Evolutionary conservation across 2,329 filamentous ascomycete genomes (phyloP).

Genomic region (Cordyceps pruinosa): DNA sequence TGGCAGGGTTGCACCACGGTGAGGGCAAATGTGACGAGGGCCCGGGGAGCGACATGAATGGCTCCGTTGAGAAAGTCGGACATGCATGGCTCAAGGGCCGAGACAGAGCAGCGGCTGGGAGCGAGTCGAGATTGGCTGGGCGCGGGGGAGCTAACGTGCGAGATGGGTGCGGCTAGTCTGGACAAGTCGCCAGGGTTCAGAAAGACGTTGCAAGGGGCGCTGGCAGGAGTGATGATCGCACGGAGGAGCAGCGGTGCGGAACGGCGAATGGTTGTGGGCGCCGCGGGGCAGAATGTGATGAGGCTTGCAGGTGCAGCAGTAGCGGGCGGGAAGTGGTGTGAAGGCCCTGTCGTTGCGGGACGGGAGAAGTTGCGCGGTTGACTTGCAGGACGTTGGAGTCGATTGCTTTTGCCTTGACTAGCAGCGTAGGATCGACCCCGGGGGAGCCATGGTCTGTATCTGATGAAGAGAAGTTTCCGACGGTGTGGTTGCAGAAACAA

Average conservation of each 20-base stretch:
- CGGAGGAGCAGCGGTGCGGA: constrained; percentile 4
- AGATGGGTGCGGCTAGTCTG: constrained; percentile 2
- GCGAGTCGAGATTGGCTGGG: constrained; percentile 7
- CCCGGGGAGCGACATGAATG: constrained; percentile 6
- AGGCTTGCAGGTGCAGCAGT: constrained; percentile 8
- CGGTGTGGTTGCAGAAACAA: not conserved
- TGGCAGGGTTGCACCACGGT: constrained; percentile 1
- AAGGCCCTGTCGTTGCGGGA: not conserved
- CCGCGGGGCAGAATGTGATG: not conserved
- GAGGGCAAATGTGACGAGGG: constrained; percentile 2
- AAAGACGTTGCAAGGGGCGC: not conserved
- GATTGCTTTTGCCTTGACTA: not conserved
- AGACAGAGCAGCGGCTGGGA: constrained; percentile 5
- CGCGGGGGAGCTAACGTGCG: not conserved
- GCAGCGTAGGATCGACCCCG: not conserved
- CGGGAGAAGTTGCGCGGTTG: not conserved
- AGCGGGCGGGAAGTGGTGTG: not conserved
- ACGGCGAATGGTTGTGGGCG: not conserved
- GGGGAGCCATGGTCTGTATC: not conserved
- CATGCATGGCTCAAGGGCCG: not conserved
- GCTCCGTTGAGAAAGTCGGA: constrained; percentile 1
- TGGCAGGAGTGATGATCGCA: not conserved
- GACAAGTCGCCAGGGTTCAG: constrained; percentile 1
- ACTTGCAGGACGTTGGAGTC: not conserved
- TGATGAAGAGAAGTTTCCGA: not conserved